Evolutionary conservation across 2,329 filamentous ascomycete species (phyloP).

Genomic region (Emmonsiellopsis sp.): DNA sequence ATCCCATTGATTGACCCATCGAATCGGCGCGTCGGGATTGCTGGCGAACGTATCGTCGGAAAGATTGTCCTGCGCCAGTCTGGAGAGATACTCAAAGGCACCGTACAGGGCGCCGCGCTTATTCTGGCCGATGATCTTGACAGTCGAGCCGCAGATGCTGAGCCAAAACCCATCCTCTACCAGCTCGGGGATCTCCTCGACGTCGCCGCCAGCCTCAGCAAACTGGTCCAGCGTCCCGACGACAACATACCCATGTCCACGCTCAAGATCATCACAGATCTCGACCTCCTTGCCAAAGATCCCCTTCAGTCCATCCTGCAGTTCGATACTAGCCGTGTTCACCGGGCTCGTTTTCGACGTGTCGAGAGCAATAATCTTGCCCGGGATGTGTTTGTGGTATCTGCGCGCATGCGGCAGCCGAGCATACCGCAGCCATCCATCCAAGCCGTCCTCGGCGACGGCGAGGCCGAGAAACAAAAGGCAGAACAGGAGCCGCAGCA

Average conservation of each 20-base stretch:
- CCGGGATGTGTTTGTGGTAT: constrained; percentile 37
- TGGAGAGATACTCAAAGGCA: constrained; percentile 58
- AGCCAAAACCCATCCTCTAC: constrained; percentile 51
- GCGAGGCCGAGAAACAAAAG: constrained; percentile 20
- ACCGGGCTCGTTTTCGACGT: constrained; percentile 47
- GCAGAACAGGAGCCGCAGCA: constrained; percentile 4
- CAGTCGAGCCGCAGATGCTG: constrained; percentile 35
- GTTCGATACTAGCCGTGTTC: constrained; percentile 49
- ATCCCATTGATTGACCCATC: constrained; percentile 68
- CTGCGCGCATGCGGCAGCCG: constrained; percentile 35
- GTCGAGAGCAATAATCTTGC: constrained; percentile 46
- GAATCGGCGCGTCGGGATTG: constrained; percentile 52
- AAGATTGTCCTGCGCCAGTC: constrained; percentile 53
- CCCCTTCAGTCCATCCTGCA: constrained; percentile 48
- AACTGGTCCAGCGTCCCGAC: constrained; percentile 26
- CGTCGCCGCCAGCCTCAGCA: constrained; percentile 15
- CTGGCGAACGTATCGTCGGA: constrained; percentile 39
- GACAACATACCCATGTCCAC: constrained; percentile 17
- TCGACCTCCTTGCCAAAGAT: constrained; percentile 46
- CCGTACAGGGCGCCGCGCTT: constrained; percentile 61
- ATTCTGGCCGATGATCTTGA: constrained; percentile 56
- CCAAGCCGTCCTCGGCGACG: constrained; percentile 51
- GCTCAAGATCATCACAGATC: constrained; percentile 19
- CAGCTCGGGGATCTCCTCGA: constrained; percentile 17
- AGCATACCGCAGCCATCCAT: constrained; percentile 58